Percentiles rank a stretch among this genome's conserved stretches.
Evolutionary conservation across 352 stramenopile species (phyloP).

Genomic region (Salisapilia sapeloensis): DNA sequence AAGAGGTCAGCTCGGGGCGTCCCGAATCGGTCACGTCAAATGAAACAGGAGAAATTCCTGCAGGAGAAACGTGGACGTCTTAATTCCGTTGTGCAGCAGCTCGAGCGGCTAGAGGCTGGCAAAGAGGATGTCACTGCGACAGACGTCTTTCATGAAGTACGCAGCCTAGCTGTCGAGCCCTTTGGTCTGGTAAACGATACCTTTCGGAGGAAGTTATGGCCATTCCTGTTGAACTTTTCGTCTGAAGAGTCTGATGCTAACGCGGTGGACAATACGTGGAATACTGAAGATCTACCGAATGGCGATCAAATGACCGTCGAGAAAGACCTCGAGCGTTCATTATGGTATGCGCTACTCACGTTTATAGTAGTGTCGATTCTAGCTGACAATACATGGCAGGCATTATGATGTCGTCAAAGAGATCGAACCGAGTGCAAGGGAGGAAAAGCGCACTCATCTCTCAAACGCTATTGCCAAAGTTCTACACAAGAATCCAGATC

Average conservation of each 20-base stretch:
- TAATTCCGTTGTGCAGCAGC: slow-evolving; percentile 9
- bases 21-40: slow-evolving; percentile 1
- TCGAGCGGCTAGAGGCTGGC: background rate
- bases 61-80: slow-evolving; percentile 4
- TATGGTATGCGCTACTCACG: slow-evolving; percentile 18
- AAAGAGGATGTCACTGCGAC: slow-evolving; percentile 8
- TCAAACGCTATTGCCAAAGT: slow-evolving; percentile 40
- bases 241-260: slow-evolving; percentile 3
- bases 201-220: slow-evolving; percentile 46
- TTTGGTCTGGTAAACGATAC: slow-evolving; percentile 33
- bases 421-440: slow-evolving; percentile 46
- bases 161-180: slow-evolving; percentile 33
- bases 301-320: slow-evolving; percentile 54
- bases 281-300: slow-evolving; percentile 10
- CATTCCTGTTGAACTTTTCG: slow-evolving; percentile 28
- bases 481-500: slow-evolving; percentile 18
- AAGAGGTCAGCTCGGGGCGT: too few species aligned
- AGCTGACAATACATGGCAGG: slow-evolving; percentile 9
- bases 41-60: slow-evolving; percentile 43
- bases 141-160: slow-evolving; percentile 24
- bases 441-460: slow-evolving; percentile 32
- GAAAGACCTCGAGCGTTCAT: slow-evolving; percentile 74
- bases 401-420: slow-evolving; percentile 50
- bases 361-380: background rate
- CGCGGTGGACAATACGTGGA: slow-evolving; percentile 2